These are phyloP conservation scores for Termitomyces sp. DNA, from an alignment of 768 basidiomycete genomes.

Conservation along the genomic window DNA sequence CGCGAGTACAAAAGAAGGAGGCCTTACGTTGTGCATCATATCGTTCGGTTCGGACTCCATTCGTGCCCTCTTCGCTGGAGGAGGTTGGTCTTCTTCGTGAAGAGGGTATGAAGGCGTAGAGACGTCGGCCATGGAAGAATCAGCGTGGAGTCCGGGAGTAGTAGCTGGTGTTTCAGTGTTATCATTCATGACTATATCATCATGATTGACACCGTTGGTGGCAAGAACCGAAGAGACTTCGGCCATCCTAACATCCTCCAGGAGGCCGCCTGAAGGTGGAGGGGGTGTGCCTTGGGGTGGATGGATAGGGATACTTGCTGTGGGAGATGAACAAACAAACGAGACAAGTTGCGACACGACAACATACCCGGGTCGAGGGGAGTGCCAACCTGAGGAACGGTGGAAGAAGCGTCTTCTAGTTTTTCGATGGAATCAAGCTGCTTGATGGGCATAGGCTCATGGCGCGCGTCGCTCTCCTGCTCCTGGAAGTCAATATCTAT, in stretches of 20 bases:
- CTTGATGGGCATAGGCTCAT: conserved; percentile 51
- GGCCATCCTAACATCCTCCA: conserved; percentile 56
- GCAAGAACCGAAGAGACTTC: conserved; percentile 26
- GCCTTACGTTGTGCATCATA: conserved; percentile 69
- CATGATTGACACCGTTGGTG: conserved; percentile 27
- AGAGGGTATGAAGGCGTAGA: conserved; percentile 28
- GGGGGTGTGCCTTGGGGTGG: conserved; percentile 42
- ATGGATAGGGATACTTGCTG: conserved; percentile 38
- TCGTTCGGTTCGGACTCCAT: conserved; percentile 73
- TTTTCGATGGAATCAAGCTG: conserved; percentile 31
- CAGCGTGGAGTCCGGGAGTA: conserved; percentile 31
- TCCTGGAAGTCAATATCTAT: conserved; percentile 57
- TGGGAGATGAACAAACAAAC: conserved; percentile 20
- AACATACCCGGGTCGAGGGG: conserved; percentile 48
- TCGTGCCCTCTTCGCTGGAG: conserved; percentile 79
- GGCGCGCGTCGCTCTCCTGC: conserved; percentile 62
- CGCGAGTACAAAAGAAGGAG: conserved; percentile 38
- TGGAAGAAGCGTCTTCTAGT: conserved; percentile 32
- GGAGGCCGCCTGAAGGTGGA: conserved; percentile 31
- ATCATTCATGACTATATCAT: conserved; percentile 38
- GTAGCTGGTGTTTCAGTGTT: conserved; percentile 30
- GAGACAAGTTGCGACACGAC: conserved; percentile 10
- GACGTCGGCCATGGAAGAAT: conserved; percentile 32
- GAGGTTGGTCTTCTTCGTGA: conserved; percentile 58
- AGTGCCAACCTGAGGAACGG: conserved; percentile 36